A percentile compares a stretch with the other conserved stretches of the same genome.
These are phyloP conservation scores for Primulina huaijiensis DNA, from an alignment of 257 asterid species.

Conservation along the genomic window DNA sequence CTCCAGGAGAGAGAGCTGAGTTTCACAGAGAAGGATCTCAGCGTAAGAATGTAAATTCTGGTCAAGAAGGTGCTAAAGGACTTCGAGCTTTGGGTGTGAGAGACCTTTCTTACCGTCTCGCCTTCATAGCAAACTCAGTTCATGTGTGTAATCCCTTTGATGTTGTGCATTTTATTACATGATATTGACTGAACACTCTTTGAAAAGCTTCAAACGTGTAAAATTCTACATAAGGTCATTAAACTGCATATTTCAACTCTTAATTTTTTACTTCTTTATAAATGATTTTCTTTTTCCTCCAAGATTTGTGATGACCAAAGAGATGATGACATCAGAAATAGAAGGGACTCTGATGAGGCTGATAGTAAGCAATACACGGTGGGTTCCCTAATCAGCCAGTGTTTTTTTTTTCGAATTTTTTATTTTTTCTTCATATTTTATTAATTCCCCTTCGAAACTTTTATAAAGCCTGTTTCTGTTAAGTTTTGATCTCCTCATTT, in stretches of 20 bases:
- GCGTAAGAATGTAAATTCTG: constrained; percentile 57
- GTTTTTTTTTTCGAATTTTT: background rate
- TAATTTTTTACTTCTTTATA: constrained; percentile 11
- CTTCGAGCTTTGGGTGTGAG: constrained; percentile 95
- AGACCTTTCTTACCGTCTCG: constrained; percentile 90
- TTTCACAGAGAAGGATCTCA: constrained; percentile 77
- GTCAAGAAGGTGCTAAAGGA: constrained; percentile 88
- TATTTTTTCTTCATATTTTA: background rate
- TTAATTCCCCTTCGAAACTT: background rate
- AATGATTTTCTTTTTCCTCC: constrained; percentile 13
- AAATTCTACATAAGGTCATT: background rate
- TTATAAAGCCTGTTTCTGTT: background rate
- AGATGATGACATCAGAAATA: constrained; percentile 61
- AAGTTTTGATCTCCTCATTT: constrained; percentile 1
- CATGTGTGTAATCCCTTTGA: constrained; percentile 48
- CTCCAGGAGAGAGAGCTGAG: constrained; percentile 97
- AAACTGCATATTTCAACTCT: background rate
- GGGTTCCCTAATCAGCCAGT: constrained; percentile 26
- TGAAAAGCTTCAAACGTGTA: background rate
- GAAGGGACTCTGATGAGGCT: constrained; percentile 77
- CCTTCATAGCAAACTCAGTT: constrained; percentile 91
- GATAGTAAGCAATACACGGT: constrained; percentile 68
- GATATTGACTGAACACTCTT: background rate
- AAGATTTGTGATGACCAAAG: constrained; percentile 88
- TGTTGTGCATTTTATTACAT: constrained; percentile 1